Conservation (phyloP, 805 yeast species). For the Candida qinlingensis region DNA sequence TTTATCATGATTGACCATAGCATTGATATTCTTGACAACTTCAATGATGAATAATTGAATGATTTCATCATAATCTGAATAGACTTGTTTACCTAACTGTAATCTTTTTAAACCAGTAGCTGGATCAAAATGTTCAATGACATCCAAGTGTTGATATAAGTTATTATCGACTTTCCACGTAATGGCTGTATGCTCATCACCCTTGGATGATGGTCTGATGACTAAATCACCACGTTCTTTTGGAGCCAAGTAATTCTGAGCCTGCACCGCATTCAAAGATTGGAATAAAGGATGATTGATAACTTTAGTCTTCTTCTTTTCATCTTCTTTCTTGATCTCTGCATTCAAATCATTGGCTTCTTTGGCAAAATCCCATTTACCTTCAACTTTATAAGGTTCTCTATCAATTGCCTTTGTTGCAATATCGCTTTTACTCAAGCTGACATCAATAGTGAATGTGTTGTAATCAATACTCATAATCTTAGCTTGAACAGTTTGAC, state of each 20-base stretch:
- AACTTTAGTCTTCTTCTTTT: constrained; percentile 62
- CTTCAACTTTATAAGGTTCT: constrained; percentile 43
- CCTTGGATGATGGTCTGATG: constrained; percentile 90
- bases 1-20: constrained; percentile 82
- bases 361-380: constrained; percentile 75
- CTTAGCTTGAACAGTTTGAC: constrained; percentile 86
- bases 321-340: constrained; percentile 57
- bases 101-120: constrained; percentile 38
- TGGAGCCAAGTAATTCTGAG: constrained; percentile 89
- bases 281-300: constrained; percentile 90
- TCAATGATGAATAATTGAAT: constrained; percentile 83
- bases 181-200: constrained; percentile 80
- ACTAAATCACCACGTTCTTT: constrained; percentile 87
- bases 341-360: constrained; percentile 60
- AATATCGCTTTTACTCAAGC: constrained; percentile 64
- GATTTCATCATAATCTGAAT: constrained; percentile 85
- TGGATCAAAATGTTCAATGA: constrained; percentile 49
- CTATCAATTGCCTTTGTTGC: constrained; percentile 36
- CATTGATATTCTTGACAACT: constrained; percentile 75
- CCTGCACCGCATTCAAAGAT: constrained; percentile 78
- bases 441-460: constrained; percentile 68
- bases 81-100: constrained; percentile 35
- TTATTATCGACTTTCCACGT: constrained; percentile 96
- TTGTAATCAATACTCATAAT: constrained; percentile 66
- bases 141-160: constrained; percentile 86